phyloP scores from a whole-genome alignment of 345 rosid genomes.

The Acer negundo region DNA sequence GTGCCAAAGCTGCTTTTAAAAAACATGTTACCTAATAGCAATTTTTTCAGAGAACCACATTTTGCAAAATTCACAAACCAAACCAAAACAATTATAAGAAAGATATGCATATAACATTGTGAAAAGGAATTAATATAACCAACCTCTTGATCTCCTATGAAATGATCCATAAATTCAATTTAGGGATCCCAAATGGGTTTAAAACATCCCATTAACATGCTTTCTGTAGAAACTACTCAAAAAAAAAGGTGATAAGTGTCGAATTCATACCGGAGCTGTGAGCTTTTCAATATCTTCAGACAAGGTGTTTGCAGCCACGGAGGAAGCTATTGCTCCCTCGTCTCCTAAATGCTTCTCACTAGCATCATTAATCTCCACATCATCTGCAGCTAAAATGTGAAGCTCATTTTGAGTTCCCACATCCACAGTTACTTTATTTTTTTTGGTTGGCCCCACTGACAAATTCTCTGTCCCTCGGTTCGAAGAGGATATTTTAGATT shows the following conservation, averaged over 20 bases:
- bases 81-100: too few species aligned
- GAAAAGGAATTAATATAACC: not conserved
- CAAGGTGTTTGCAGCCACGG: not conserved
- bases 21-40: not conserved
- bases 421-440: slow-evolving; percentile 14
- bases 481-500: slow-evolving; percentile 28
- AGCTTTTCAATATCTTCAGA: slow-evolving; percentile 12
- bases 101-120: not conserved
- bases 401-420: slow-evolving; percentile 16
- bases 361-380: slow-evolving; percentile 18
- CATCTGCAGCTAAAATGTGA: slow-evolving; percentile 1
- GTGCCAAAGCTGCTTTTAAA: not conserved
- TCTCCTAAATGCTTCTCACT: slow-evolving; percentile 22
- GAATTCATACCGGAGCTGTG: slow-evolving; percentile 12
- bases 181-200: too few species aligned
- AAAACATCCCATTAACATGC: not conserved
- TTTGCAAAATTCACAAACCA: slow-evolving; percentile 1
- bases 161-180: not conserved
- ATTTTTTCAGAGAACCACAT: not conserved
- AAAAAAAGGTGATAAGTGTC: not conserved
- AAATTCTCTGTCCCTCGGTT: slow-evolving; percentile 12
- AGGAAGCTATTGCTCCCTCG: slow-evolving; percentile 8
- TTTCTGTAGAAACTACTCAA: not conserved
- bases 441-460: slow-evolving; percentile 1
- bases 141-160: not conserved